These are phyloP conservation scores for Aspergillus coremiiformis DNA, from an alignment of 495 filamentous ascomycete species.

Conservation along the genomic window DNA sequence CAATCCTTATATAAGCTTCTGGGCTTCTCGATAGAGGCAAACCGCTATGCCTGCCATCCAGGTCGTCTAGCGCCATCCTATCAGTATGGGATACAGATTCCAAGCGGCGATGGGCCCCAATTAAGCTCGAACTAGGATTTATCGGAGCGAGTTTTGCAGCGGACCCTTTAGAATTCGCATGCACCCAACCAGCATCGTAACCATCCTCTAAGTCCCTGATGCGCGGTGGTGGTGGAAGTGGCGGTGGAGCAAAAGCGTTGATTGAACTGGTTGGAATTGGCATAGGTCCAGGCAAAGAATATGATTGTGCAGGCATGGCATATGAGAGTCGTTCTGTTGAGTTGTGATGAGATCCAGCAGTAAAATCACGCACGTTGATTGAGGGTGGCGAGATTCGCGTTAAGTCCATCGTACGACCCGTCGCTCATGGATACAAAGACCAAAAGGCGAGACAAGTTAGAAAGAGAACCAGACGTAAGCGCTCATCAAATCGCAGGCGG, in stretches of 20 bases:
- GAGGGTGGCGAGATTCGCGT: constrained; percentile 46
- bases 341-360: constrained; percentile 23
- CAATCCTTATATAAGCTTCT: constrained; percentile 40
- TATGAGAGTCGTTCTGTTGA: constrained; percentile 14
- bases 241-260: constrained; percentile 47
- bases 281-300: constrained; percentile 44
- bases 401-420: constrained; percentile 48
- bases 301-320: constrained; percentile 29
- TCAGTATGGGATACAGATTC: constrained; percentile 27
- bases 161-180: constrained; percentile 41
- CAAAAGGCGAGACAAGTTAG: not conserved
- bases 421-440: constrained; percentile 11
- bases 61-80: constrained; percentile 37
- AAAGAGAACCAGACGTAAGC: not conserved
- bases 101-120: constrained; percentile 38
- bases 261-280: constrained; percentile 45
- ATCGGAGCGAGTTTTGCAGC: constrained; percentile 36
- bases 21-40: constrained; percentile 27
- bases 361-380: constrained; percentile 48
- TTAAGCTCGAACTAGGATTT: constrained; percentile 48
- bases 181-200: constrained; percentile 54
- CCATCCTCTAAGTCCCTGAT: constrained; percentile 48
- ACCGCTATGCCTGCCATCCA: constrained; percentile 27
- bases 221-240: constrained; percentile 53
- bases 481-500: not conserved